Base-by-base conservation (phyloP, 2,329 filamentous ascomycete species). In the Calonectria pseudoreteaudii region DNA sequence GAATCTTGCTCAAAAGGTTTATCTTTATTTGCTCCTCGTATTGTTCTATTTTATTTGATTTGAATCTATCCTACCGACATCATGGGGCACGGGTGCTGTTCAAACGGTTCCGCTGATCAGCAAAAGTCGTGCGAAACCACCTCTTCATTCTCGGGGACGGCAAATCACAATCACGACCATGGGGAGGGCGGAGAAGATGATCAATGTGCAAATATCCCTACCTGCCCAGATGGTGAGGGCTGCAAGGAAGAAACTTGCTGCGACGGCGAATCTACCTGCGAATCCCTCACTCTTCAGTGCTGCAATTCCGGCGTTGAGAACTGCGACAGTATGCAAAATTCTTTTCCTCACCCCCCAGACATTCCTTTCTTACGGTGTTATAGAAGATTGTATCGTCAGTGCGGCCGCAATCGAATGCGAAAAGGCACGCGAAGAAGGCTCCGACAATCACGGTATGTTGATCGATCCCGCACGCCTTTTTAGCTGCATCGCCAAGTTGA, bases 271-370 rank as follows among this genome's bases (percentile, higher is more conserved):
- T 34, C n/a, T 3, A 38, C 56, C 14, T 60, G 56, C 7, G 31
- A 4, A 10, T 60, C 56, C 11, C 56, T 36, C 0, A 60, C 34
- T 1, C 56, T 38, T 7, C 4, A 38, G 23, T 60, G n/a, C 56
- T 60, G 56, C 31, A 34, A 58, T 36, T 60, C 56, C 6, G 23
- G 16, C 14, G 23, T 13, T n/a, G 56, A 60, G 34, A 60, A 38
- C n/a, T 60, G 56, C 56, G 23, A 60, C 16, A 36, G 31, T 60
- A 23, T 26, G 44, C 44, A 9, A 36, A 14, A n/a, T 26, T n/a
- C 5, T 10, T 38, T 13, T 2, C 3, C 28, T 18, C 9, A 4
- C 4, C n/a, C 1, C 28, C 10, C 18, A 2, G 8, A 1, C 1
- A 16, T 36, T 8, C 23, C 4, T 34, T 38, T 2, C 56, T 60